Conservation (phyloP, 805 yeast genomes). For the Wickerhamiella azyma region DNA sequence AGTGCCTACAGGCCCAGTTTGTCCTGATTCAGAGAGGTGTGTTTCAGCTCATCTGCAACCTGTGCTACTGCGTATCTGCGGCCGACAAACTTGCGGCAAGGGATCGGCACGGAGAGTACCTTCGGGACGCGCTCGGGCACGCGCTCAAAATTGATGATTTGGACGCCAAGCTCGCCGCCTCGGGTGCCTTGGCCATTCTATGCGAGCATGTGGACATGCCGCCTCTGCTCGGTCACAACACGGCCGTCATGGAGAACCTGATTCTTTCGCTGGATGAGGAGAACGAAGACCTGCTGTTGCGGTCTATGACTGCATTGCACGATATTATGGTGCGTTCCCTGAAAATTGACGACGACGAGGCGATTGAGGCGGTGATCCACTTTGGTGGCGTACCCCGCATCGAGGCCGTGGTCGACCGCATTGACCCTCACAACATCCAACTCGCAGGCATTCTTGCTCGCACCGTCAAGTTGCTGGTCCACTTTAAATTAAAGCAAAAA, state of each 20-base stretch:
- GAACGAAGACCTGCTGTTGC: conserved; percentile 19
- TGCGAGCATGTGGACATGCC: conserved; percentile 28
- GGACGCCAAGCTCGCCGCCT: conserved; percentile 26
- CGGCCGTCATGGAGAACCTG: conserved; percentile 19
- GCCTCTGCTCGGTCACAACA: conserved; percentile 19
- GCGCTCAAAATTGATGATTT: conserved; percentile 22
- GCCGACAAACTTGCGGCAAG: conserved; percentile 28
- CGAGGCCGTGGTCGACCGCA: conserved; percentile 14
- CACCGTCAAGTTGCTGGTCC: conserved; percentile 14
- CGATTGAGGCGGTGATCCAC: conserved; percentile 17
- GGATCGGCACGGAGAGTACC: conserved; percentile 18
- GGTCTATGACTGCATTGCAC: conserved; percentile 21
- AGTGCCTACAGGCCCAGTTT: conserved; percentile 33
- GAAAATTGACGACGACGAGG: conserved; percentile 17
- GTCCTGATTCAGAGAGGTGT: conserved; percentile 41
- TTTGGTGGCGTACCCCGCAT: conserved; percentile 16
- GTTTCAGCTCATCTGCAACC: conserved; percentile 51
- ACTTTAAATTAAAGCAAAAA: conserved; percentile 11
- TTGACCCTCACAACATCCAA: conserved; percentile 12
- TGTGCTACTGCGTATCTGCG: conserved; percentile 30
- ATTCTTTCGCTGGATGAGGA: conserved; percentile 16
- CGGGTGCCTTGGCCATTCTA: conserved; percentile 29
- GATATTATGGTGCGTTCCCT: conserved; percentile 15
- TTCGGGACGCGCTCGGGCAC: conserved; percentile 24
- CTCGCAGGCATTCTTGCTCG: conserved; percentile 11